Conservation (phyloP, 2,329 filamentous ascomycete species). For the Emericellopsis cladophorae region DNA sequence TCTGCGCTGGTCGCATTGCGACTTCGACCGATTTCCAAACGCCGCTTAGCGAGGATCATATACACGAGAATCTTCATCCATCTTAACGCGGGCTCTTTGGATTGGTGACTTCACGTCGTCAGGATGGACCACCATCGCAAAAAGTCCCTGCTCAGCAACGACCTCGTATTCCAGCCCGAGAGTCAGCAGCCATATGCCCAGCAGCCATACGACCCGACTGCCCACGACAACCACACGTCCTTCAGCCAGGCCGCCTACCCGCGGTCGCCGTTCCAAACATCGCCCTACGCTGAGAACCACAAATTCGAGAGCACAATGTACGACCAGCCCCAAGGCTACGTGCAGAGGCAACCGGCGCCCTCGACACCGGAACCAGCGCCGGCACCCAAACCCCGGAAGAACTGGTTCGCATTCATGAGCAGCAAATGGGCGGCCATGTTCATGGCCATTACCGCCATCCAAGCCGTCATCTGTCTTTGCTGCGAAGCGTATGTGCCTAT, state of each 20-base stretch:
- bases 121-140: conserved; percentile 19
- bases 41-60: too few relatives aligned
- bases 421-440: conserved; percentile 85
- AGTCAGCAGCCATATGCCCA: conserved; percentile 9
- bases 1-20: too few relatives aligned
- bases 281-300: conserved; percentile 13
- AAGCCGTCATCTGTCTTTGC: conserved; percentile 68
- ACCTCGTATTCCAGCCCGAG: conserved; percentile 20
- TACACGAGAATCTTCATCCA: too few relatives aligned
- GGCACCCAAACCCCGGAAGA: conserved; percentile 24
- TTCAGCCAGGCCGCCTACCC: conserved; percentile 15
- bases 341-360: conserved; percentile 17
- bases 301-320: conserved; percentile 8
- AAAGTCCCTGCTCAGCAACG: conserved; percentile 24
- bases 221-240: conserved; percentile 16
- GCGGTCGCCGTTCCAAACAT: conserved; percentile 9
- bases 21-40: too few relatives aligned
- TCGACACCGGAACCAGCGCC: conserved; percentile 17
- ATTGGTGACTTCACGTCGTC: too few relatives aligned
- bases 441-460: conserved; percentile 57
- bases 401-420: conserved; percentile 54
- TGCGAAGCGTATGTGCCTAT: conserved; percentile 65
- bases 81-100: too few relatives aligned
- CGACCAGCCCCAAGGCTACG: conserved; percentile 20
- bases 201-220: conserved; percentile 8